Percentiles rank a stretch among this genome's conserved stretches.
Conservation (phyloP, 345 rosid genomes). For the Zanthoxylum bungeanum region DNA sequence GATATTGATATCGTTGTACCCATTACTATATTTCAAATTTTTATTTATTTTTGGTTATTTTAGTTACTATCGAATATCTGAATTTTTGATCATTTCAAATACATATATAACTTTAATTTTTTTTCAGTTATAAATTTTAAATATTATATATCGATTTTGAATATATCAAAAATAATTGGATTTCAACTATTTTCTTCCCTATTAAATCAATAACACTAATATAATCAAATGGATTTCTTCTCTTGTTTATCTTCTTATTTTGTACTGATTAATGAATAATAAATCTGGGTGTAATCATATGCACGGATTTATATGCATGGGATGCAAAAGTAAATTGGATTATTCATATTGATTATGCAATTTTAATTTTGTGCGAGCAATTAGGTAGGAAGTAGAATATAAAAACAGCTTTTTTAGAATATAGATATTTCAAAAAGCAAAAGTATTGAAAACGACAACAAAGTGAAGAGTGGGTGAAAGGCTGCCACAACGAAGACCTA, state of each 20-base stretch:
- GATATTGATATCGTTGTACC: too few relatives aligned
- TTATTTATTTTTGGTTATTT: too few relatives aligned
- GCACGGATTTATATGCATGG: background rate
- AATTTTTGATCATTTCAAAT: too few relatives aligned
- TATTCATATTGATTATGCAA: background rate
- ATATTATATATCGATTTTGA: too few relatives aligned
- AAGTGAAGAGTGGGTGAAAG: conserved; percentile 17
- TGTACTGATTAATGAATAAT: background rate
- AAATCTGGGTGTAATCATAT: background rate
- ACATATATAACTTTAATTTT: too few relatives aligned
- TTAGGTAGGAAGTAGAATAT: background rate
- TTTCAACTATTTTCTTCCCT: too few relatives aligned
- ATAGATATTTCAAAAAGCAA: conserved; percentile 2
- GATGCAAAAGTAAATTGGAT: background rate
- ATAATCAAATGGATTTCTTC: too few relatives aligned
- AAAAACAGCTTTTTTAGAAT: background rate
- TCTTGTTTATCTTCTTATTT: background rate
- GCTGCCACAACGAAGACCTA: background rate
- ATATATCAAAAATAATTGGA: too few relatives aligned
- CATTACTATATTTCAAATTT: too few relatives aligned
- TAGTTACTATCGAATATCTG: too few relatives aligned
- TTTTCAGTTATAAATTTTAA: too few relatives aligned
- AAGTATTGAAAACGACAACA: conserved; percentile 13
- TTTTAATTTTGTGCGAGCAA: background rate
- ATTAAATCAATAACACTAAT: too few relatives aligned